Conservation (phyloP, 805 yeast species). For the Wickerhamomyces rabaulensis region DNA sequence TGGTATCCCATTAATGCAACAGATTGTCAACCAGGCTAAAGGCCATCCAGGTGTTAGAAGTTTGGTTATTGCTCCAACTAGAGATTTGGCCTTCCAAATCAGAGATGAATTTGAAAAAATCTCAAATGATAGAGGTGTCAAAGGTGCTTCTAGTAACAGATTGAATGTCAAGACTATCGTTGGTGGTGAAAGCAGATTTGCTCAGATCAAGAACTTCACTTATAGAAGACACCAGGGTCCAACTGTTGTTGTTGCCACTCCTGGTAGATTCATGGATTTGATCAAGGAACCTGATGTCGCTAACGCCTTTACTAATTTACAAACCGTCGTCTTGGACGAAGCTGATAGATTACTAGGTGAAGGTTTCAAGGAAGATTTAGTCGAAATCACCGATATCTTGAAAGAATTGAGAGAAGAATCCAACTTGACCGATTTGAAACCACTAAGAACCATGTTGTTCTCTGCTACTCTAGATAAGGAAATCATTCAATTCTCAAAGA, state of each 20-base stretch:
- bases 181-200: conserved; percentile 54
- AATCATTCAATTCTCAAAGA: conserved; percentile 60
- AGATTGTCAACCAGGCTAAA: conserved; percentile 32
- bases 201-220: conserved; percentile 30
- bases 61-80: conserved; percentile 79
- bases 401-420: conserved; percentile 28
- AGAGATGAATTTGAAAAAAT: conserved; percentile 56
- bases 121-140: conserved; percentile 25
- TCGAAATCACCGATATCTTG: conserved; percentile 48
- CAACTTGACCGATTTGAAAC: conserved; percentile 26
- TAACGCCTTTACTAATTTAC: conserved; percentile 44
- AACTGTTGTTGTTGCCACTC: conserved; percentile 78
- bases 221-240: conserved; percentile 31
- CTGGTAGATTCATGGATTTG: conserved; percentile 75
- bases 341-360: conserved; percentile 84
- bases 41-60: conserved; percentile 41
- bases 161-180: conserved; percentile 49
- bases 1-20: conserved; percentile 72
- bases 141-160: conserved; percentile 19
- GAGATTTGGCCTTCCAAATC: conserved; percentile 86
- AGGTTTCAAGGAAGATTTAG: conserved; percentile 69
- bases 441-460: conserved; percentile 66
- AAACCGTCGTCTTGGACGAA: conserved; percentile 77
- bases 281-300: conserved; percentile 41
- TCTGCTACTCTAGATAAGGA: conserved; percentile 81